A percentile compares a stretch with the other conserved stretches of the same genome.
Conservation (phyloP, 441 rosid genomes). For the Theobroma grandiflorum region DNA sequence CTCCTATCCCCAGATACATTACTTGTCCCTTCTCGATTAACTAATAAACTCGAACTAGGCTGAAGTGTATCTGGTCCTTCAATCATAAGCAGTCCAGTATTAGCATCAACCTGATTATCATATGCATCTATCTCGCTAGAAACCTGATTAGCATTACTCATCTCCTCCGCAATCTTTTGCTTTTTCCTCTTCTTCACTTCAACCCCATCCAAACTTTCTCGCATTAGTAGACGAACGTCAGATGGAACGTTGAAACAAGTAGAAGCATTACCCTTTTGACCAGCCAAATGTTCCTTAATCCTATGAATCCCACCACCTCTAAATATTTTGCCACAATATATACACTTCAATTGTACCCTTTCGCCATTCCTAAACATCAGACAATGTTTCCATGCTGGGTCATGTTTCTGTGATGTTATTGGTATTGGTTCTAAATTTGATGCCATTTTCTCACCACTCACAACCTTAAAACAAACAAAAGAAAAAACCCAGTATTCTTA, state of each 20-base stretch:
- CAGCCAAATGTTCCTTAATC: constrained; percentile 95
- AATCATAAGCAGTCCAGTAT: constrained; percentile 36
- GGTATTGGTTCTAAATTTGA: constrained; percentile 66
- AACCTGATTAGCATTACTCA: constrained; percentile 42
- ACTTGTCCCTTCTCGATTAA: constrained; percentile 47
- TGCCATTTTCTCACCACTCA: constrained; percentile 39
- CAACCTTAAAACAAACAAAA: constrained; percentile 22
- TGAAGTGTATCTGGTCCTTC: constrained; percentile 35
- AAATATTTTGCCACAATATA: constrained; percentile 76
- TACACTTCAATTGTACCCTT: constrained; percentile 73
- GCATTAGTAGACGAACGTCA: constrained; percentile 68
- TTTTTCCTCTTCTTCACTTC: constrained; percentile 67
- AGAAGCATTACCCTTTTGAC: constrained; percentile 84
- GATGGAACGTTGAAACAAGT: constrained; percentile 73
- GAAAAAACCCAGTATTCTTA: neutral
- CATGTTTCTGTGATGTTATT: constrained; percentile 75
- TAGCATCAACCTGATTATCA: constrained; percentile 44
- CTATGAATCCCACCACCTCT: constrained; percentile 98
- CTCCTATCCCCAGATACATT: constrained; percentile 52
- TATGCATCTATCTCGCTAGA: constrained; percentile 41
- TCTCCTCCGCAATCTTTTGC: constrained; percentile 46
- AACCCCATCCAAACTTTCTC: constrained; percentile 70
- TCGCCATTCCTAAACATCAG: constrained; percentile 67
- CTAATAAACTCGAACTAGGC: constrained; percentile 41
- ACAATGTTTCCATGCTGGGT: constrained; percentile 91